Evolutionary conservation across 2,329 filamentous ascomycete species (phyloP).

Genomic region (Fusarium mundagurra): DNA sequence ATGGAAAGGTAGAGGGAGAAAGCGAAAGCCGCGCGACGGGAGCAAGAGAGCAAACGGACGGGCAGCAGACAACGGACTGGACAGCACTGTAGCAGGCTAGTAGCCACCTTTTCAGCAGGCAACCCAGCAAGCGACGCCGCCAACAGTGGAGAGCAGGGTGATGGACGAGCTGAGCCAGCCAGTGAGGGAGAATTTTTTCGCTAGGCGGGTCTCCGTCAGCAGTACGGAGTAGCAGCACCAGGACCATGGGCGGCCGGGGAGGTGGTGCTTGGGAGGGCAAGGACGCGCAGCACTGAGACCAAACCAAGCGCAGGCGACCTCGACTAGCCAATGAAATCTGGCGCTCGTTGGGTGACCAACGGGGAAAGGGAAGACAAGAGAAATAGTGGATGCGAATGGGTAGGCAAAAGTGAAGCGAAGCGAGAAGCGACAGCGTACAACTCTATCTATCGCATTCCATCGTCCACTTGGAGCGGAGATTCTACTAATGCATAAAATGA

Average conservation of each 20-base stretch:
- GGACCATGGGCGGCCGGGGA: not conserved
- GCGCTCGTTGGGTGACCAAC: slow-evolving; percentile 14
- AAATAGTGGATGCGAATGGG: slow-evolving; percentile 21
- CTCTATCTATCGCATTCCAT: slow-evolving; percentile 31
- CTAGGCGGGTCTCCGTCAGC: slow-evolving; percentile 34
- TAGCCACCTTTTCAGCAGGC: slow-evolving; percentile 28
- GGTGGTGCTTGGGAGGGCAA: not conserved
- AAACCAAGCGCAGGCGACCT: slow-evolving; percentile 28
- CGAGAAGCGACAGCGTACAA: slow-evolving; percentile 33
- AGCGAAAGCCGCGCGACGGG: slow-evolving; percentile 28
- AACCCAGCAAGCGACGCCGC: slow-evolving; percentile 24
- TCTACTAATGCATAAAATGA: not conserved
- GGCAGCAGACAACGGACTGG: not conserved
- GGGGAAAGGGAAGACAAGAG: slow-evolving; percentile 19
- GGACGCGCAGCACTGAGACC: slow-evolving; percentile 43
- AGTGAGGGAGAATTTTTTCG: slow-evolving; percentile 50
- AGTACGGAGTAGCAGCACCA: slow-evolving; percentile 4
- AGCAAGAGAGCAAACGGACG: slow-evolving; percentile 21
- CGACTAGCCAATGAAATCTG: slow-evolving; percentile 21
- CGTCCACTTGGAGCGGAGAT: slow-evolving; percentile 9
- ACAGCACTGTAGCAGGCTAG: slow-evolving; percentile 17
- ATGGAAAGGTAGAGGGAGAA: slow-evolving; percentile 33
- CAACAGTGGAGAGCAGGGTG: slow-evolving; percentile 33
- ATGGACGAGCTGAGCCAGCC: slow-evolving; percentile 19
- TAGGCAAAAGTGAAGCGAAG: slow-evolving; percentile 31